A percentile compares a stretch with the other conserved stretches of the same genome.
phyloP scores from a whole-genome alignment of 352 stramenopile species.

The Globisporangium emineosum region DNA sequence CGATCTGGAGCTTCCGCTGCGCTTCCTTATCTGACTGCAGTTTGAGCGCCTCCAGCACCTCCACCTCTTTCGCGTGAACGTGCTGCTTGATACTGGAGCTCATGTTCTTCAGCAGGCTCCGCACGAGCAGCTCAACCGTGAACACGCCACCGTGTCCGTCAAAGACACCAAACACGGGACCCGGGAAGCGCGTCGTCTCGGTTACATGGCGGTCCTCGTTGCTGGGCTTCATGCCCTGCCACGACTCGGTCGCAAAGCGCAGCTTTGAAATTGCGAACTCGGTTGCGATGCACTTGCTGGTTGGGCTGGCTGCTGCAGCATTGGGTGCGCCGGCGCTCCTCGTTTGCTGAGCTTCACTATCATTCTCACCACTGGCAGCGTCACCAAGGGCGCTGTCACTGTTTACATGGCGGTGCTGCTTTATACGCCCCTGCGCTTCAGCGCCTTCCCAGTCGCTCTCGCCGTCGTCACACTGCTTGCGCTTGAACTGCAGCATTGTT shows the following conservation, averaged over 20 bases:
- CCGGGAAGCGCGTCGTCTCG: slow-evolving; percentile 34
- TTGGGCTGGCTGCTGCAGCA: not conserved
- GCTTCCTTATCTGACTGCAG: slow-evolving; percentile 22
- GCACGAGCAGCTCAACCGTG: slow-evolving; percentile 40
- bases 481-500: slow-evolving; percentile 22
- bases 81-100: slow-evolving; percentile 25
- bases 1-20: slow-evolving; percentile 27
- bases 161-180: slow-evolving; percentile 53
- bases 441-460: slow-evolving; percentile 17
- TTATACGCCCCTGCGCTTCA: not conserved
- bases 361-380: not conserved
- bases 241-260: slow-evolving; percentile 52
- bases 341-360: not conserved
- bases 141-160: slow-evolving; percentile 60
- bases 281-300: not conserved
- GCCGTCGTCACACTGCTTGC: slow-evolving; percentile 20
- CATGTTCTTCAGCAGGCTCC: slow-evolving; percentile 40
- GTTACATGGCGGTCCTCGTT: slow-evolving; percentile 59
- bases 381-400: not conserved
- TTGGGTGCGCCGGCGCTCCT: not conserved
- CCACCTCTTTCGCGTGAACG: slow-evolving; percentile 23
- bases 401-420: not conserved
- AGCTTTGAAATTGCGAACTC: slow-evolving; percentile 28
- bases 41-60: slow-evolving; percentile 18
- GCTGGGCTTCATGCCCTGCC: slow-evolving; percentile 43